Evolutionary conservation across 2,329 filamentous ascomycete species (phyloP), one percentile per base, ranked within the genome.

Genomic region (Diaporthe citrichinensis): DNA sequence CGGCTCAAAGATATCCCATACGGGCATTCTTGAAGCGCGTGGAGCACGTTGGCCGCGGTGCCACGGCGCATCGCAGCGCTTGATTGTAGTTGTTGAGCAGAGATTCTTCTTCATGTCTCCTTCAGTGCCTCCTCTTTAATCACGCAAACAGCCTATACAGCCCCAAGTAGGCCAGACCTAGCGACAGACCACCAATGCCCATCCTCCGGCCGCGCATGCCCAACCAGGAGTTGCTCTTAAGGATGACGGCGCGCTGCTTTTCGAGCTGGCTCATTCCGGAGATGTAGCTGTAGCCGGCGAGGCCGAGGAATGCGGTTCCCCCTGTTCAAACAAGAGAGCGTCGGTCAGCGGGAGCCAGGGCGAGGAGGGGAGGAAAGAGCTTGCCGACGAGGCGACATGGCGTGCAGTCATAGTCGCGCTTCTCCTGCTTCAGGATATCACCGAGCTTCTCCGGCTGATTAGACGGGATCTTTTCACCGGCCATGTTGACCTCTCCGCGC

Each of bases 261-360:
- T 92, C 89, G 41, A 97, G 90, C 83, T 96, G 94, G 69, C 87
- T 87, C 84, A 92, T 93, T 75, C 94, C 94, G 4, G 93, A 94
- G 77, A 92, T 87, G 84, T 95, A 96, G 83, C 92, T 95, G 84
- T 96, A 97, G 1, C 88, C 92, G 4, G 92, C 94, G 23, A 96
- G 90, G 1, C 93, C 93, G 74, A 95, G 87, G 78, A 97, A 95
- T 1, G 94, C 93, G 53, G 92, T 89, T 80, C 93, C 93, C 59
- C 94, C 94, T 96, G 79, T 74, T 31, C 2, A 3, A 41, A 25
- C 23, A 9, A 58, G 20, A 44, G 36, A 57, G 72, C 65, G 23
- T 53, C 17, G 44, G 34, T 49, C 31, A 34, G 57, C 53, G 65
- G 34, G 69, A 46, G n/a, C 25, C 41, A 28, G 17, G 6, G 12